Conservation (phyloP, 208 protist species). For the Trypanosoma theileri region DNA sequence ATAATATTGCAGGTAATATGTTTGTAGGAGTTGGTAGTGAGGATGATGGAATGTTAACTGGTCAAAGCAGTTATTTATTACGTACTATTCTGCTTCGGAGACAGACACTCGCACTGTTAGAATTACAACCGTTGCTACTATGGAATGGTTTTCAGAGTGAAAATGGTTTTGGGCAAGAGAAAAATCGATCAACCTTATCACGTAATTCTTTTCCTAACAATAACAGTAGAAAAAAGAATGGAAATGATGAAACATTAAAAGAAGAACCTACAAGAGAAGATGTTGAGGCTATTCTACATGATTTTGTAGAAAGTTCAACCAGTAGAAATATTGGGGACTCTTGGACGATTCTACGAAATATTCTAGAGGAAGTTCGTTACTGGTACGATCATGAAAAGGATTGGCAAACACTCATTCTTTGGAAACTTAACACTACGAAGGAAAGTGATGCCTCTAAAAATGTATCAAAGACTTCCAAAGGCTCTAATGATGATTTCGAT, state of each 20-base stretch:
- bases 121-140: constrained; percentile 10
- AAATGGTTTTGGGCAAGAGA: background rate
- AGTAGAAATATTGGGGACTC: background rate
- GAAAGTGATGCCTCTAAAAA: background rate
- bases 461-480: background rate
- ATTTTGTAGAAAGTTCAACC: constrained; percentile 18
- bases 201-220: background rate
- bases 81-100: constrained; percentile 21
- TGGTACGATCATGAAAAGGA: constrained; percentile 47
- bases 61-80: constrained; percentile 1
- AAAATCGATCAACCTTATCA: background rate
- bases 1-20: constrained; percentile 28
- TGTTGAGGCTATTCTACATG: constrained; percentile 14
- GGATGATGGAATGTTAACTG: background rate
- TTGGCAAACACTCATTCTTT: constrained; percentile 50
- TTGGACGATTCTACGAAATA: constrained; percentile 30
- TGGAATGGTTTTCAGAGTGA: background rate
- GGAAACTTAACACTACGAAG: constrained; percentile 10
- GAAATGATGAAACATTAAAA: background rate
- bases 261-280: constrained; percentile 7
- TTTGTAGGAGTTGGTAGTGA: constrained; percentile 34
- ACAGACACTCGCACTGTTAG: constrained; percentile 12
- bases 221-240: background rate
- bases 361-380: constrained; percentile 44
- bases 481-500: background rate